Conservation (phyloP, 169 alveolate species). For the Plasmodium vivax region DNA sequence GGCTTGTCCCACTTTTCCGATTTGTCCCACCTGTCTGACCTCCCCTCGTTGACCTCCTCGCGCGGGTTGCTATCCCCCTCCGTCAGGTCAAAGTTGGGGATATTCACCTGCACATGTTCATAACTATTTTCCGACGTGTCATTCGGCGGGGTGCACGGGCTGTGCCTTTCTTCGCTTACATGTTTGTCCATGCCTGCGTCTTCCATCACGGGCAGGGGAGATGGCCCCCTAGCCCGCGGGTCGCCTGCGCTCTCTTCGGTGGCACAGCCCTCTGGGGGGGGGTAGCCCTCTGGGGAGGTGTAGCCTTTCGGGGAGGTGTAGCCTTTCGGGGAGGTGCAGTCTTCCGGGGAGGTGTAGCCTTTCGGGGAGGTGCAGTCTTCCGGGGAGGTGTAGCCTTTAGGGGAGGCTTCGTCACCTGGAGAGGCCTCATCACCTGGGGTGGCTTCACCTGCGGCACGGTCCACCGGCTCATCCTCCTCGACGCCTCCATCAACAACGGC, state of each 20-base stretch:
- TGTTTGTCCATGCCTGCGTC: background rate
- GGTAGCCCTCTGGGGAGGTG: too few species aligned
- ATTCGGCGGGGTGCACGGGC: background rate
- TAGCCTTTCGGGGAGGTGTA: too few species aligned
- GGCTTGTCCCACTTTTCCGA: background rate
- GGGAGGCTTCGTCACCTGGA: too few species aligned
- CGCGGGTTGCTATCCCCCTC: background rate
- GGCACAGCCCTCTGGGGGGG: background rate
- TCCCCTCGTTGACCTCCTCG: conserved; percentile 26
- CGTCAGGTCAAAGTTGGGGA: background rate
- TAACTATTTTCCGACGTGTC: conserved; percentile 4
- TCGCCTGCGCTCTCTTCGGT: background rate
- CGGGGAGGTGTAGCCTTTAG: too few species aligned
- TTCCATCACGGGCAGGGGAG: background rate
- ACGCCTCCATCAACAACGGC: background rate
- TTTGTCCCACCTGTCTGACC: background rate
- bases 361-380: too few species aligned
- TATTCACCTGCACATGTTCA: background rate
- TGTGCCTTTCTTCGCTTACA: background rate
- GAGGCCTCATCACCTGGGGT: too few species aligned
- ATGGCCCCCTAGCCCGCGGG: background rate
- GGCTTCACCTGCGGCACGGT: background rate
- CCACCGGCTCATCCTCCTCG: background rate
- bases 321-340: too few species aligned
- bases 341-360: too few species aligned